Conservation (phyloP, 2,329 filamentous ascomycete genomes). For the Penicillium sp. region DNA sequence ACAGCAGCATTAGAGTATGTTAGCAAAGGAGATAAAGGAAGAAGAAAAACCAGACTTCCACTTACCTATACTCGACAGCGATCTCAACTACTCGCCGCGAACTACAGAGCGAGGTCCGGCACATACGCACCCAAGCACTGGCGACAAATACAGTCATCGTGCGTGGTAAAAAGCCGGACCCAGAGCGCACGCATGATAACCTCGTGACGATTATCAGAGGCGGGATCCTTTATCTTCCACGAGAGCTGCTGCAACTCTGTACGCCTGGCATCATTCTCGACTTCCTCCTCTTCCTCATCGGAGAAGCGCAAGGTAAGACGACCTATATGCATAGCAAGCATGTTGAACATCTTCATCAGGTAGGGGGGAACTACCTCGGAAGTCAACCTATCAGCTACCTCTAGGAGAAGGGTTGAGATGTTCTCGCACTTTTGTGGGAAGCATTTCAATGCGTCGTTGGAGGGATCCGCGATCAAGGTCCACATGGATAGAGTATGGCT, state of each 20-base stretch:
- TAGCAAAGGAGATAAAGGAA: no score
- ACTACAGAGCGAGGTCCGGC: background rate
- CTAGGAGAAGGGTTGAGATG: background rate
- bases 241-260: background rate
- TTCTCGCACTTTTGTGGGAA: background rate
- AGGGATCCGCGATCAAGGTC: background rate
- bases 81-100: background rate
- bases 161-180: background rate
- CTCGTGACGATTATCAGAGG: background rate
- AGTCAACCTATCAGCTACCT: background rate
- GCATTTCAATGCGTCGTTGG: background rate
- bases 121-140: background rate
- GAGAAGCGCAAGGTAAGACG: background rate
- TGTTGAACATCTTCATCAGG: background rate
- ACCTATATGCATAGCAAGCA: background rate
- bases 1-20: no score
- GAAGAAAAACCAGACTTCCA: no score
- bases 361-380: background rate
- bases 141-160: background rate
- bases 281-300: background rate
- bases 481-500: background rate
- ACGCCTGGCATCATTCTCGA: background rate
- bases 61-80: no score
- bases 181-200: background rate
- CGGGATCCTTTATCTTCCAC: background rate